These are phyloP conservation scores for Fusarium pininemorale DNA, from an alignment of 2,329 filamentous ascomycete species.

Conservation along the genomic window DNA sequence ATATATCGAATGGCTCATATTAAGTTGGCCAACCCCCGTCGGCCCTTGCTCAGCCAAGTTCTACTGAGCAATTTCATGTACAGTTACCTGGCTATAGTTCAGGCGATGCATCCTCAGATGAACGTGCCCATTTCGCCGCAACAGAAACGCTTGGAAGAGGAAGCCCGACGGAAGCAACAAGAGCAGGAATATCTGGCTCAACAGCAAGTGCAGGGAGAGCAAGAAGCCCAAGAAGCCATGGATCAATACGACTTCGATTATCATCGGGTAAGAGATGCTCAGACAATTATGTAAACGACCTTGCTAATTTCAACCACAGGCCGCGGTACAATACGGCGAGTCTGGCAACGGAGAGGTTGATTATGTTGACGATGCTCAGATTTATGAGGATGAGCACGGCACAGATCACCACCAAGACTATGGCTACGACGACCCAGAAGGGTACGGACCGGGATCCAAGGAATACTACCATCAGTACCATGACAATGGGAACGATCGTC, in stretches of 20 bases:
- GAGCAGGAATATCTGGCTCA: conserved; percentile 60
- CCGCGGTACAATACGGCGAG: conserved; percentile 58
- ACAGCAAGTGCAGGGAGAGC: conserved; percentile 56
- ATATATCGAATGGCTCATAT: conserved; percentile 99
- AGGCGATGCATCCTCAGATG: conserved; percentile 97
- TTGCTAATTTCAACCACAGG: conserved; percentile 43
- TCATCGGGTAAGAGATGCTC: conserved; percentile 56
- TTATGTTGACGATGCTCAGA: conserved; percentile 62
- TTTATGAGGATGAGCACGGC: conserved; percentile 62
- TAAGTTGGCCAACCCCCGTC: conserved; percentile 95
- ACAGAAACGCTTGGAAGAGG: conserved; percentile 69
- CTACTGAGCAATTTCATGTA: conserved; percentile 99
- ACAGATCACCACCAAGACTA: conserved; percentile 51
- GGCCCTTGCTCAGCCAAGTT: conserved; percentile 92
- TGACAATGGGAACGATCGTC: conserved; percentile 46
- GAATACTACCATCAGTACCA: conserved; percentile 55
- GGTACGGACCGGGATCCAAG: conserved; percentile 51
- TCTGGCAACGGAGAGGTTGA: conserved; percentile 56
- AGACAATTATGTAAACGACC: background rate
- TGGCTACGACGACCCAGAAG: conserved; percentile 51
- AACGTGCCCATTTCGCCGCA: conserved; percentile 87
- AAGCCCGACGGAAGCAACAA: conserved; percentile 59
- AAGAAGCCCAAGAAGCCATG: conserved; percentile 57
- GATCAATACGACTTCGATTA: conserved; percentile 65
- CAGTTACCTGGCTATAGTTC: conserved; percentile 96